Evolutionary conservation across 768 basidiomycete species (phyloP), one percentile per base, ranked within the genome.

Genomic region (Daedaleopsis nitida): DNA sequence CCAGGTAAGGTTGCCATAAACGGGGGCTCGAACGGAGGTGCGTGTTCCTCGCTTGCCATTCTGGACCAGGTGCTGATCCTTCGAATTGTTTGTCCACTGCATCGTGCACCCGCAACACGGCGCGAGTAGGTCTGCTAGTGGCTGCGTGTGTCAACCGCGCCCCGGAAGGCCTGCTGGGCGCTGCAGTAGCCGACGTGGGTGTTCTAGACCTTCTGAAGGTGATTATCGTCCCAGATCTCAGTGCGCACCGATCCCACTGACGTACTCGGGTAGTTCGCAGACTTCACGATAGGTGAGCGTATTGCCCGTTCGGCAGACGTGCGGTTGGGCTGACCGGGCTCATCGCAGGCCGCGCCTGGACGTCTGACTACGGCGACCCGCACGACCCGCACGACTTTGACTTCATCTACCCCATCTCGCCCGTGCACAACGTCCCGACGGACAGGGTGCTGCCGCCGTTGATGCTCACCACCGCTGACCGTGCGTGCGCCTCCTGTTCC

Each of bases 111-210:
- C 10, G 39, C 39, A 12, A 32, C 39, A 24, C 10, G 47, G 5
- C 23, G 19, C 21, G 8, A 11, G 9, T 66, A 89, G 90, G 91
- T 52, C 76, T 94, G 2, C 82, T 93, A 27, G 83, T 93, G n/a
- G 86, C 84, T n/a, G 91, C 91, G n/a, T 93, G 88, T 64, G 79
- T 89, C 49, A 89, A 92, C 62, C 87, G 88, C 42, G 91, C 91
- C 0, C 88, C 88, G 1, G 84, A 90, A 69, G 87, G 86, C 5
- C 78, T 85, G 5, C 86, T 91, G 63, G 91, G 91, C n/a, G 88
- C 86, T 19, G 89, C 82, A 1, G 81, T 93, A 5, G 87, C 90
- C 0, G 90, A 93, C 71, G 92, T 93, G 7, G 92, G 92, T 0
- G 91, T 94, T 1, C 78, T 86, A 64, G 92, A 93, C 73, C 76